Evolutionary conservation across 2,329 filamentous ascomycete species (phyloP).

Genomic region (Arachnopeziza araneosa): DNA sequence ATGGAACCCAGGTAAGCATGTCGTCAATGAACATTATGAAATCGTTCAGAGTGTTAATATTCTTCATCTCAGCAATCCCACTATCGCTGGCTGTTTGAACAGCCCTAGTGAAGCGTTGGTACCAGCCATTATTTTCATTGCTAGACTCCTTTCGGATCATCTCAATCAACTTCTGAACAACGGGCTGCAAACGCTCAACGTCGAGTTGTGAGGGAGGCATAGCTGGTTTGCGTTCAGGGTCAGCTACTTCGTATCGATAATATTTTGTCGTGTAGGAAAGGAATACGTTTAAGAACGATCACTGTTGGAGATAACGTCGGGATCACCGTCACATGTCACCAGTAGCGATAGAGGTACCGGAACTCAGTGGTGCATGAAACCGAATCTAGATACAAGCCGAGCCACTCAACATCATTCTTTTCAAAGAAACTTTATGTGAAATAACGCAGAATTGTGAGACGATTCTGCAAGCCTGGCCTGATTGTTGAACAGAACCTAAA

Average conservation of each 20-base stretch:
- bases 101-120: neutral
- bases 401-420: neutral
- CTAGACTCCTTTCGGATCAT: neutral
- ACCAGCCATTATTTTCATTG: neutral
- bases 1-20: constrained; percentile 34
- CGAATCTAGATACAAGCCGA: neutral
- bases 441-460: too few species aligned
- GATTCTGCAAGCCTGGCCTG: neutral
- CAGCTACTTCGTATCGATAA: too few species aligned
- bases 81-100: neutral
- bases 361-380: too few species aligned
- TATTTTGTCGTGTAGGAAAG: neutral
- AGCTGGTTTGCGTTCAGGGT: neutral
- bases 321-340: neutral
- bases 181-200: neutral
- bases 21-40: constrained; percentile 16
- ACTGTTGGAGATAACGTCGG: neutral
- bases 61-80: constrained; percentile 3
- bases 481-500: neutral
- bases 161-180: neutral
- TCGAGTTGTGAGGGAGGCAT: neutral
- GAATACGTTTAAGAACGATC: neutral
- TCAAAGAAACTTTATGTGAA: too few species aligned
- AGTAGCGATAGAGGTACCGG: neutral
- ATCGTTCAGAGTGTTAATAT: constrained; percentile 2